Evolutionary conservation across 2,329 filamentous ascomycete genomes (phyloP), one percentile per base, ranked within the genome.

Genomic region (Aureobasidium sp.): DNA sequence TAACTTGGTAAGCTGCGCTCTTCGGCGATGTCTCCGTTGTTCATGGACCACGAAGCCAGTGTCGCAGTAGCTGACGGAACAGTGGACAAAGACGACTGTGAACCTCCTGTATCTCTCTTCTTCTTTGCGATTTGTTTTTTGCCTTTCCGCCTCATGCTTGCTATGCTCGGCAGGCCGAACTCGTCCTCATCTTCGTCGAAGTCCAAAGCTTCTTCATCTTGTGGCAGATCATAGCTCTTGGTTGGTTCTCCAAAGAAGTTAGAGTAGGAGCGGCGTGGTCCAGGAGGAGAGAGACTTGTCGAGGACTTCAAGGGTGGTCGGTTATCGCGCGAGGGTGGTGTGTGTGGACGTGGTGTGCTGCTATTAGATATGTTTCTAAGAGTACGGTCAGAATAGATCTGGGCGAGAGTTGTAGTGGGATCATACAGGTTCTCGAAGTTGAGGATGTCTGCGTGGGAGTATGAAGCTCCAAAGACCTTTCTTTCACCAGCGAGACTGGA

Each of bases 371-470:
- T 37, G 52, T 59, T 36, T 13, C 53, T 56, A 23, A 8, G 59
- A 32, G 3, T 10, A n/a, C 1, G n/a, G 20, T 60, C n/a, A 48
- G 50, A 6, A 15, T 44, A 7, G 34, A 3, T 37, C 13, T 12
- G 1, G 7, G 20, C 6, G 8, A 20, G n/a, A 9, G 7, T 3
- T 3, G 9, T 13, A 2, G 13, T 13, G 5, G 15, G 23, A 36
- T 75, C 83, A 67, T 82, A 94, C 90, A 93, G 70, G 32, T 86
- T 84, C 71, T 91, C 90, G 71, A 93, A 88, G 75, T 93, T 96
- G 69, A 97, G 82, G 72, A 96, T 90, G 77, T 97, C 92, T 32
- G 93, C 90, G 76, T 99, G 94, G 15, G 94, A 97, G 74, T 99
- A 99, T 50, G 92, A 88, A 62, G 94, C 94, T 68, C 94, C 94